Evolutionary conservation across 208 protist genomes (phyloP), one percentile per base, ranked within the genome.

Genomic region (Trypanosoma grayi): DNA sequence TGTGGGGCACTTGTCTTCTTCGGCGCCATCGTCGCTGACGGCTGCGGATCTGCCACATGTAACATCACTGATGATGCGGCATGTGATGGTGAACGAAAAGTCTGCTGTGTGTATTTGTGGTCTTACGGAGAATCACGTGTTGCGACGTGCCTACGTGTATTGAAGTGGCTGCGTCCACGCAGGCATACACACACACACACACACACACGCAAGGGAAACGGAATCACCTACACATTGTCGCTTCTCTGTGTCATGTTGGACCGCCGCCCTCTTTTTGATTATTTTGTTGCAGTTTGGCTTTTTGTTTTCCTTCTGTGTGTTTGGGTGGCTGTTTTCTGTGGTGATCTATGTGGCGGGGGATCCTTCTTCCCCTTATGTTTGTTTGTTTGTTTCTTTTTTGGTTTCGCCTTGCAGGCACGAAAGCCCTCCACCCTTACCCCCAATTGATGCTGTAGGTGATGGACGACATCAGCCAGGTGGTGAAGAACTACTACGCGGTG

Each of bases 401-500:
- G 16, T 53, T 44, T 57, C 47, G 46, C 34, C 34, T 40, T 65
- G 31, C 30, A 60, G 8, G 2, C 0, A 56, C 5, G 25, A 2
- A 51, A 20, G 3, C 44, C 3, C 20, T 68, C 28, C 60, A 20
- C 41, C 52, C 5, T 53, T 39, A 6, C 20, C 53, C 30, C 22
- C n/a, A 47, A 34, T 65, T 50, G 4, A 50, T 24, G 47, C 43
- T 0, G 31, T 34, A 53, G 4, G 22, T 10, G 27, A 63, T 66
- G 62, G 73, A 66, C n/a, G 82, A 89, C 0, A 76, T 93, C 1
- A 77, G 81, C 53, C 55, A 60, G 18, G 72, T 88, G 36, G 62
- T 93, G 28, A 75, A 79, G 16, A 75, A 79, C 56, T 93, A 88
- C 71, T 83, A 90, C 24, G 73, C 50, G n/a, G 75, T 85, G 8